Evolutionary conservation across 768 basidiomycete species (phyloP).

Genomic region (Mycena olivaceomarginata): DNA sequence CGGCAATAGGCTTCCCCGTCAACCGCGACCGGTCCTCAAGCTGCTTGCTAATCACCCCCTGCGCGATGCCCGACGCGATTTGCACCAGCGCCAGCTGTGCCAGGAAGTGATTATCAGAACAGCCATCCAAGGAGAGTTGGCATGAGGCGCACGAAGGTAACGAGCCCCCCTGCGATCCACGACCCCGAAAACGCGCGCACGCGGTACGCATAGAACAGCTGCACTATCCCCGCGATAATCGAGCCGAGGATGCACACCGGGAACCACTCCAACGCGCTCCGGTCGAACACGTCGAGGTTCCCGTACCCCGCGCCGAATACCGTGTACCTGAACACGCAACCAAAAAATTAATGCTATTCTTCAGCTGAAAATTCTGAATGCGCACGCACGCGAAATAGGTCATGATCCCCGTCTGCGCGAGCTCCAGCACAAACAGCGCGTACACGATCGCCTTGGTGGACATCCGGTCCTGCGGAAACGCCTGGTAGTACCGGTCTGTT

Average conservation of each 20-base stretch:
- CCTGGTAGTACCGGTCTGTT: conserved; percentile 56
- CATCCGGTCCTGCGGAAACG: conserved; percentile 55
- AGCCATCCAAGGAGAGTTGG: not conserved
- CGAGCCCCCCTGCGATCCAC: conserved; percentile 43
- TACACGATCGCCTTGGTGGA: conserved; percentile 30
- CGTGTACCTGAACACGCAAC: conserved; percentile 19
- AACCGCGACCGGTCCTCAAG: conserved; percentile 19
- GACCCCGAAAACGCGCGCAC: conserved; percentile 51
- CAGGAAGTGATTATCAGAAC: conserved; percentile 27
- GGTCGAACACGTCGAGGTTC: conserved; percentile 22
- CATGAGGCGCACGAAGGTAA: conserved; percentile 48
- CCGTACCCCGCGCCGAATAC: conserved; percentile 40
- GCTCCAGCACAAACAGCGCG: conserved; percentile 24
- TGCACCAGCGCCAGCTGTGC: conserved; percentile 33
- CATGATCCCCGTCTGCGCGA: conserved; percentile 32
- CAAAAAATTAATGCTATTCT: not conserved
- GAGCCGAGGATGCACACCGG: conserved; percentile 25
- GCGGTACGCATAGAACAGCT: conserved; percentile 55
- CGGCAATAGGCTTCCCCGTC: conserved; percentile 31
- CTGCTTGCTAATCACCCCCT: conserved; percentile 30
- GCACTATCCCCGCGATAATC: conserved; percentile 50
- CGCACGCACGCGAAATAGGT: conserved; percentile 30
- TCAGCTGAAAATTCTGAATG: not conserved
- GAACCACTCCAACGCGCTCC: conserved; percentile 48
- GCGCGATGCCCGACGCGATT: conserved; percentile 31